Base-by-base conservation (phyloP, 1,139 yeast genomes). In the Nakaseomyces glabratus region DNA sequence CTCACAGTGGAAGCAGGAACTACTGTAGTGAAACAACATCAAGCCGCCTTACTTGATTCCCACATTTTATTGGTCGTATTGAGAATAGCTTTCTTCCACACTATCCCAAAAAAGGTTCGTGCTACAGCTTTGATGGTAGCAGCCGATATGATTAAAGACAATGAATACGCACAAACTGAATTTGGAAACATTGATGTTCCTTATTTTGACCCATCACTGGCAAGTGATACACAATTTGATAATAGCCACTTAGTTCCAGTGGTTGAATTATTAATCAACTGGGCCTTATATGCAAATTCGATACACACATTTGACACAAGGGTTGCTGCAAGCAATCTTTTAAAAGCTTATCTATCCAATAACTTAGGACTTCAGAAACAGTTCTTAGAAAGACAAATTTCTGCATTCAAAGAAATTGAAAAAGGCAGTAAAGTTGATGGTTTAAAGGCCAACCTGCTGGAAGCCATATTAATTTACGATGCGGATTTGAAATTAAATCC, bases 101-200 rank as follows among this genome's bases (percentile, higher is more conserved):
- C 59, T 9, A 73, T 84, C 1, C 81, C 85, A 6, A 72, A 73
- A 41, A 58, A 67, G 1, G 67, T 85, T 4, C 70, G 94, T 43
- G 68, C 80, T 2, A 58, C 67, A 23, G 82, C 95, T 0, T 64
- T 90, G 31, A 60, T 77, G 9, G 74, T 94, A 0, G 75, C 84
- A 2, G 88, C 93, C 1, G 90, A 81, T 46, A 65, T 88, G 24
- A 78, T 90, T 4, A 63, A 75, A 40, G 70, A 76, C 24, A 78
- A 84, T 55, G 57, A 69, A 10, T 68, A 63, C 7, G 67, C 81
- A 23, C 96, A 86, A 56, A 62, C 62, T 16, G 74, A 74, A 43
- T 79, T 90, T 49, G 69, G 86, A 3, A 76, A 75, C 38, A 77
- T 88, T 15, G 97, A 90, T 55, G 95, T 90, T 4, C 98, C 98